Percentiles rank a stretch among this genome's conserved stretches.
Evolutionary conservation across 768 basidiomycete genomes (phyloP).

Genomic region (Mycena maculata): DNA sequence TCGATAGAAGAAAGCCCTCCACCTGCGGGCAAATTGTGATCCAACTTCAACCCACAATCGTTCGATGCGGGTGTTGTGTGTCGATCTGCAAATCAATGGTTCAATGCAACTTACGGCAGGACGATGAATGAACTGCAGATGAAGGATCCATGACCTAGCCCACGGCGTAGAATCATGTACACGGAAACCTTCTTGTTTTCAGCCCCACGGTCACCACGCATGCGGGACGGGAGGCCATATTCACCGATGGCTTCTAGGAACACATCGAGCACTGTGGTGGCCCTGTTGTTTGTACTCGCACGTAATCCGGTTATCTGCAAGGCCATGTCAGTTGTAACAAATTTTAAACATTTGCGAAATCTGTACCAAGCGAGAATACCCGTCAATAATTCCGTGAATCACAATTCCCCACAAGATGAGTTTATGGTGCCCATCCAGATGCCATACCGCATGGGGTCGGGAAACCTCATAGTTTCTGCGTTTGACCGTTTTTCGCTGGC

Average conservation of each 20-base stretch:
- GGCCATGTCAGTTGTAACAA: not conserved
- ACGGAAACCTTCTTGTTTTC: constrained; percentile 42
- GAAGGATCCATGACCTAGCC: constrained; percentile 31
- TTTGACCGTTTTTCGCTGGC: constrained; percentile 23
- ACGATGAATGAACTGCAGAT: constrained; percentile 37
- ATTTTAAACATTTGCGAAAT: not conserved
- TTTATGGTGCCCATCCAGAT: constrained; percentile 40
- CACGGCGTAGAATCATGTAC: constrained; percentile 40
- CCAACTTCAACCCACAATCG: constrained; percentile 25
- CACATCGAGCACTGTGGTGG: constrained; percentile 8
- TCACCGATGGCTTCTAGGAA: constrained; percentile 18
- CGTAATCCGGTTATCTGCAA: constrained; percentile 22
- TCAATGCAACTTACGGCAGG: constrained; percentile 37
- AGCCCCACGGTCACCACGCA: constrained; percentile 39
- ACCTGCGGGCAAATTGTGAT: constrained; percentile 14
- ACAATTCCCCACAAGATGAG: constrained; percentile 35
- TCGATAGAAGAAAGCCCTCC: constrained; percentile 20
- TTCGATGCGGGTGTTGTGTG: constrained; percentile 5
- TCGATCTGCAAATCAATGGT: constrained; percentile 2
- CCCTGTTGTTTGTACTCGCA: constrained; percentile 31
- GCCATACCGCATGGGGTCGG: constrained; percentile 38
- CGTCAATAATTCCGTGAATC: constrained; percentile 44
- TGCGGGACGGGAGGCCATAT: constrained; percentile 33
- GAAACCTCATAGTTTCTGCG: constrained; percentile 33
- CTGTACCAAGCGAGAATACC: constrained; percentile 43